Evolutionary conservation across 306 rosid species (phyloP), one percentile per base, ranked within the genome.

Genomic region (Begonia loranthoides): DNA sequence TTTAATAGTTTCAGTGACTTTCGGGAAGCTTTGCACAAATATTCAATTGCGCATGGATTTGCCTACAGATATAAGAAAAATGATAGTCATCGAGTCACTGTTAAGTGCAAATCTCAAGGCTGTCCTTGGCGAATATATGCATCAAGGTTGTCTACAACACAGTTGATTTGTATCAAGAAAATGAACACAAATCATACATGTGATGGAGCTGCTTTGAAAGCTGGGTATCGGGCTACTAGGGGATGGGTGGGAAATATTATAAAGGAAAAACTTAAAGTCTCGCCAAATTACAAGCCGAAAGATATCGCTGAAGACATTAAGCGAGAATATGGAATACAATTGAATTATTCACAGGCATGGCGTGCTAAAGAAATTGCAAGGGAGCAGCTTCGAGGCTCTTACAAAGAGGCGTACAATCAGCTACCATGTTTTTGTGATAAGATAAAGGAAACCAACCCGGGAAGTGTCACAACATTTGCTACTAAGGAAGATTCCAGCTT

Each of bases 221-320:
- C 94, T 51, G 95, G 97, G 63, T 85, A 90, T 69, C 90, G 94
- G 21, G 94, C 95, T 13, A 85, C 97, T 17, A 82, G 94, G 74
- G 97, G 97, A 60, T 90, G 95, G 97, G 95, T 90, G 64, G 95
- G 97, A 67, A 90, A 77, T 61, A 82, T 90, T 65, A 90, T 90
- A 58, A 90, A 86, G 78, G 97, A 90, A 76, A 90, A 90, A 71
- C 51, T 90, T 60, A 90, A 90, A 69, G 75, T 75, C 57, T 82
- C 92, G 51, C 95, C 94, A 45, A 85, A 78, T 70, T 90, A 90
- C 78, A 90, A 74, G 77, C 97, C 97, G 44, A 90, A 85, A 86
- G 95, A 80, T 72, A 90, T 90, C 13, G 97, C 94, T 13, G 81
- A 80, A 47, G 95, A 85, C 72, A 86, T 90, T 69, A 74, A 85